phyloP scores from a whole-genome alignment of 2,329 filamentous ascomycete species.

The Trichoderma sp. region DNA sequence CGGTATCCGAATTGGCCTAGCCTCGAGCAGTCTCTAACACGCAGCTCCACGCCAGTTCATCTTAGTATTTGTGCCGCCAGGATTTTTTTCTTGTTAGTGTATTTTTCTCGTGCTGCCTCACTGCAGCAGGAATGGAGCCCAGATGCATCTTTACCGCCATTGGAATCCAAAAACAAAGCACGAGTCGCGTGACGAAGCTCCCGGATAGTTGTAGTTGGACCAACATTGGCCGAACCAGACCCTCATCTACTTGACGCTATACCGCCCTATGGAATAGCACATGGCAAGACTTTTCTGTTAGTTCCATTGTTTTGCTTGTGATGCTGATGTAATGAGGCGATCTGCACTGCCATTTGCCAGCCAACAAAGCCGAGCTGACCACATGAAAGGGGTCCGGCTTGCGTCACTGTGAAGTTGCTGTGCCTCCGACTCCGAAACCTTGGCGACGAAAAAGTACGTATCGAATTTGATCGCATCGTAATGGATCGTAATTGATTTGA shows the following conservation, averaged over 20 bases:
- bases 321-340: constrained; percentile 9
- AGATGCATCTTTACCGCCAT: constrained; percentile 9
- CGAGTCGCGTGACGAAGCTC: constrained; percentile 17
- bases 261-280: not conserved
- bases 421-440: not conserved
- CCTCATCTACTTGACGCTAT: not conserved
- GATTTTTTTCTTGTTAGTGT: not conserved
- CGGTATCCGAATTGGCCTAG: constrained; percentile 16
- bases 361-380: not conserved
- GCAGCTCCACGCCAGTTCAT: constrained; percentile 9
- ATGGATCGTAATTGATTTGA: not conserved
- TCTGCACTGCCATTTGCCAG: not conserved
- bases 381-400: constrained; percentile 6
- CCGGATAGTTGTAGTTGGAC: not conserved
- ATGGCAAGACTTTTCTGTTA: not conserved
- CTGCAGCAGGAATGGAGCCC: constrained; percentile 8
- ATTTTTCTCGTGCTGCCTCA: not conserved
- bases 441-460: not conserved
- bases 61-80: not conserved
- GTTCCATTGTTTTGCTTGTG: not conserved
- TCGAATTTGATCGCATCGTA: not conserved
- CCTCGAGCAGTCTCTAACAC: not conserved
- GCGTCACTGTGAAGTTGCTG: constrained; percentile 14
- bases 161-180: not conserved
- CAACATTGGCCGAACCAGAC: not conserved